Base-by-base conservation (phyloP, 352 stramenopile genomes). In the Globisporangium rhizosaccharum region DNA sequence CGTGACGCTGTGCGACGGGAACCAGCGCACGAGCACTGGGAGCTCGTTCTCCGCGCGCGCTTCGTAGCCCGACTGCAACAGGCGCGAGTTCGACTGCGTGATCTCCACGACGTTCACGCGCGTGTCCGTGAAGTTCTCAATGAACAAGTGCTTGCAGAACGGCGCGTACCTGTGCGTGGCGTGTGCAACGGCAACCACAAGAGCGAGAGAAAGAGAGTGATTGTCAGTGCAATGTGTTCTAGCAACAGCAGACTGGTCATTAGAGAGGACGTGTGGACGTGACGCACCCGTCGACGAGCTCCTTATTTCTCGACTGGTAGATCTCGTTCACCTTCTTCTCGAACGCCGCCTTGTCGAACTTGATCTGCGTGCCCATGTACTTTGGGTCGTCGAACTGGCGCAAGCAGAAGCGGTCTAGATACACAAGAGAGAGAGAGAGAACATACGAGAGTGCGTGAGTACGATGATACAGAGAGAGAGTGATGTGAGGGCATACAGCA, bases 111-210 rank as follows among this genome's bases (percentile, higher is more conserved):
- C 94, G 33, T 92, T 94, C 70, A 95, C 88, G 51, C 83, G 81
- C 51, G 86, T 85, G 44, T 90, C 85, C 25, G 82, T 92, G 65
- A 97, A 97, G 76, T 99, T 99, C 20, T 92, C 76, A 36, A 99
- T 71, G 68, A 99, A 99, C 36, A 99, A 56, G 76, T 99, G 97
- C 83, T 99, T 99, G 81, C 97, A 99, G 78, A 99, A 99, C 36
- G 97, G 93, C 55, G 97, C 97, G 69, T 99, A 99, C 25, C 92
- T 96, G 39, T 50, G 11, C 12, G 53, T 23, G 56, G 25, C 28
- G 15, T 42, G 26, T n/a, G 14, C 10, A 25, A 26, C 12, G 26
- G 23, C 23, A 23, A 23, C 23, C 23, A 23, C 18, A 23, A 41
- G 17, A 44, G 20, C 9, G 36, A 6, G 3, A 37, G 17, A 60